Base-by-base conservation (phyloP, 2,329 filamentous ascomycete genomes). In the Dactylella cylindrospora region DNA sequence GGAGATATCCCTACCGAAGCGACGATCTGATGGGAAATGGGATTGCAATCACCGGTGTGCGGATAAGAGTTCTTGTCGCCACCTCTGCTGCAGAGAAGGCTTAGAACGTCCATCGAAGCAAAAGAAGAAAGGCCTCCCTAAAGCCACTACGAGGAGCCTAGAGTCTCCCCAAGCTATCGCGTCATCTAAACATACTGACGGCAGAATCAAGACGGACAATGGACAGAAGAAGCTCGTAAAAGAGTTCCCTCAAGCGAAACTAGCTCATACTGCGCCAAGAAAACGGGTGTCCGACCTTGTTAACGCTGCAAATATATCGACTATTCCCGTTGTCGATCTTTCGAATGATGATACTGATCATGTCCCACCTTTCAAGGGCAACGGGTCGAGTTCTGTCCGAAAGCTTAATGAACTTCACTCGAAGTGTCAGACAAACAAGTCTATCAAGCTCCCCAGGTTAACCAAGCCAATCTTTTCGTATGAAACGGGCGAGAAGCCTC, bases 31-130 rank as follows among this genome's bases (percentile, higher is more conserved):
- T 68, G 83, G 83, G 1, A 83, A 79, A 57, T 85, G 81, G 80
- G 76, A 76, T 3, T 86, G 83, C 70, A 82, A 81, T 43, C 83
- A 86, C 68, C 74, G 73, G 33, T 86, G 83, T 23, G 59, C 62
- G 7, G 66, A 70, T 50, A 70, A 69, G 38, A 60, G 36, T 49
- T 66, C 66, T 29, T 86, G 83, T 71, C 85, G 82, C 68, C 83
- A 86, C 67, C 67, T 80, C 4, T 86, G 83, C 68, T 86, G 83
- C 66, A 76, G 77, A 8, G 78, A 83, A 50, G 83, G 83, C 0
- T 70, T 82, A 25, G 79, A 83, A 31, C 83, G 80, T 57, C 80
- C 78, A 12, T 79, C 78, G 1, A 81, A 77, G 67, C 66, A 70
- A 1, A 68, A 67, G 46, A 66, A 52, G 45, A 51, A 60, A 22